phyloP scores from a whole-genome alignment of 2,329 filamentous ascomycete genomes.

The Neofusicoccum ribis region DNA sequence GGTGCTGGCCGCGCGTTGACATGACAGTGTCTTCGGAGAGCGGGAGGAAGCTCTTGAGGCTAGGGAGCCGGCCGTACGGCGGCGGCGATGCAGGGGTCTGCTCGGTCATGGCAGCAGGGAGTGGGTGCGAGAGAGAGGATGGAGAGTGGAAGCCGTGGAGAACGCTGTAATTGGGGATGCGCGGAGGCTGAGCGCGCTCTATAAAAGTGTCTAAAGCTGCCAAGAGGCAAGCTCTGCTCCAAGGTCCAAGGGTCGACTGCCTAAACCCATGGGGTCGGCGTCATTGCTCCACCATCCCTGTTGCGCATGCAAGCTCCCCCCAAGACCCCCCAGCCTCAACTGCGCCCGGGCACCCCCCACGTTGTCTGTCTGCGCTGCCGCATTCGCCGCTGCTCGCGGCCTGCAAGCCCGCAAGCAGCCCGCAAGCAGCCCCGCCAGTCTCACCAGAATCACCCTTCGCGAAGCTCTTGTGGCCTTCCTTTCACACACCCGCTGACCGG shows the following conservation, averaged over 20 bases:
- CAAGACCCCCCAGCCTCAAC: background rate
- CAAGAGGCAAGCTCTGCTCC: slow-evolving; percentile 7
- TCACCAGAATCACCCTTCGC: background rate
- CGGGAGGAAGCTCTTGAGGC: slow-evolving; percentile 44
- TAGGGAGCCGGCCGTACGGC: slow-evolving; percentile 33
- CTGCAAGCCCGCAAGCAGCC: background rate
- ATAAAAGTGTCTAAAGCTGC: slow-evolving; percentile 4
- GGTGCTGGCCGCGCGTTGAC: slow-evolving; percentile 46
- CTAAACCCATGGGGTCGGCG: slow-evolving; percentile 1
- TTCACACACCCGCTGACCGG: background rate
- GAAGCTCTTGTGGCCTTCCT: background rate
- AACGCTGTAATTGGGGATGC: background rate
- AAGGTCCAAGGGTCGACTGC: background rate
- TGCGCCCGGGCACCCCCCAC: slow-evolving; percentile 8
- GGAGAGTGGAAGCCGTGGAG: background rate
- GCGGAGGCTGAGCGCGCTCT: background rate
- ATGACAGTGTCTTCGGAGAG: slow-evolving; percentile 41
- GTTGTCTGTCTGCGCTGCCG: background rate
- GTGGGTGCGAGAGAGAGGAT: background rate
- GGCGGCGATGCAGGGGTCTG: slow-evolving; percentile 22
- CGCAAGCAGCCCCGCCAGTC: background rate
- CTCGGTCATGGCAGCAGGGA: slow-evolving; percentile 1
- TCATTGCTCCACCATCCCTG: slow-evolving; percentile 14
- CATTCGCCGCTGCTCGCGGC: background rate
- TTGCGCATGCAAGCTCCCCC: background rate